A percentile compares a stretch with the other conserved stretches of the same genome.
Evolutionary conservation across 176 grass and related monocot genomes (phyloP).

Genomic region (maize (Zea mays)): DNA sequence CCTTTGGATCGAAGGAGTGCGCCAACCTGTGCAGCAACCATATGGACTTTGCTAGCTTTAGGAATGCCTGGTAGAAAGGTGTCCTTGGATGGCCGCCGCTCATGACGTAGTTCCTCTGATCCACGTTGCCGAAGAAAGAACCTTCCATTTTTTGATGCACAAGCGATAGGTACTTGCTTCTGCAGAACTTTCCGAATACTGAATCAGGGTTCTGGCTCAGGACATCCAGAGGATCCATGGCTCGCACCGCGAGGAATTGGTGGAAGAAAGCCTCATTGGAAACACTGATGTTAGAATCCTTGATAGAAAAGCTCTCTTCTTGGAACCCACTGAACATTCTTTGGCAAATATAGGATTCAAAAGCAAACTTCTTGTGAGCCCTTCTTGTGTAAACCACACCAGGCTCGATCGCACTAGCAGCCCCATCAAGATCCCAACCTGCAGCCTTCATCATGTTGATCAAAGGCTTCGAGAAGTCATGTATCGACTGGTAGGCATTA

Average conservation of each 20-base stretch:
- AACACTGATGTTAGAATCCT: slow-evolving; percentile 45
- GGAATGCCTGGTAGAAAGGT: slow-evolving; percentile 94
- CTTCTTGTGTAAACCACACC: slow-evolving; percentile 65
- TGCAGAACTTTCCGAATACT: slow-evolving; percentile 83
- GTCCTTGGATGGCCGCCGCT: slow-evolving; percentile 90
- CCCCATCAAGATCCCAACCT: slow-evolving; percentile 94
- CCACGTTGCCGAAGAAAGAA: slow-evolving; percentile 83
- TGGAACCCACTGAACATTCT: slow-evolving; percentile 94
- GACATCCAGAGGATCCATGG: slow-evolving; percentile 94
- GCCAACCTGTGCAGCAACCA: slow-evolving; percentile 86
- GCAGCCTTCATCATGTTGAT: slow-evolving; percentile 99
- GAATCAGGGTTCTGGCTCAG: slow-evolving; percentile 89
- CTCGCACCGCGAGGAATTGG: slow-evolving; percentile 78
- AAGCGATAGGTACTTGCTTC: slow-evolving; percentile 69
- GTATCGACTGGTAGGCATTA: slow-evolving; percentile 79
- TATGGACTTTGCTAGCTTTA: slow-evolving; percentile 81
- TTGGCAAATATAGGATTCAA: slow-evolving; percentile 91
- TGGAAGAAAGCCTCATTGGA: slow-evolving; percentile 78
- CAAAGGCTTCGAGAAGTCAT: slow-evolving; percentile 90
- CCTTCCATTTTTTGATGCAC: slow-evolving; percentile 95
- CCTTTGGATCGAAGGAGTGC: slow-evolving; percentile 71
- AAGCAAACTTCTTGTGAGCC: slow-evolving; percentile 90
- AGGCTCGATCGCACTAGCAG: slow-evolving; percentile 74
- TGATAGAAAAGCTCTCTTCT: slow-evolving; percentile 77
- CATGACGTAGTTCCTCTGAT: slow-evolving; percentile 90